Evolutionary conservation across 768 basidiomycete species (phyloP), one percentile per base, ranked within the genome.

Genomic region (Termitomyces sp.): DNA sequence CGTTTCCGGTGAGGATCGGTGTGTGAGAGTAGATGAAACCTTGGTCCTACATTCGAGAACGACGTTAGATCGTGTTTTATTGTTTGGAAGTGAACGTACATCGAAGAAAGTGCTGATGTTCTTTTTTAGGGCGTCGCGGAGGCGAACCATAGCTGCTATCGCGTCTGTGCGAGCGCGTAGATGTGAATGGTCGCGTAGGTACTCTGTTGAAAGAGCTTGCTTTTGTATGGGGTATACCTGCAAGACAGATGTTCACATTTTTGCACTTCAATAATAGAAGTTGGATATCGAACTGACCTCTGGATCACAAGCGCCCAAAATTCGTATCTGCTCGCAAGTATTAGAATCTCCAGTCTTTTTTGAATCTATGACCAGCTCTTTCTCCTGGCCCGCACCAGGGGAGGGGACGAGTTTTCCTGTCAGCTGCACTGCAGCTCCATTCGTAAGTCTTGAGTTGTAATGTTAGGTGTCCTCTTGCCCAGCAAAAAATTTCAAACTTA

Each of bases 221-320:
- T 97, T 98, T 72, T 95, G 95, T 52, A 97, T 93, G 0, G 94
- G 94, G 71, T 96, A 98, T 46, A 73, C 74, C 94, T 94, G 55
- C 14, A 58, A 46, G 37, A 43, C 43, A 12, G 5, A 30, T 4
- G 5, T 46, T 24, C 34, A 24, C 37, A 10, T 34, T 22, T 6
- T 42, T 48, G 40, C 30, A 20, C n/a, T 30, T 34, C 50, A 20
- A 49, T 5, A 3, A 37, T n/a, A 24, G 34, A 24, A 26, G 37
- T 10, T 8, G 6, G 9, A 16, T 4, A 20, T 8, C 32, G 46
- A 59, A 50, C 72, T 30, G 20, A 80, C 79, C 52, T 79, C 75
- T 13, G 79, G 76, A 65, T 82, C 77, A 64, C 80, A 82, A 39
- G 72, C 71, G 5, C 81, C 82, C 14, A 82, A 62, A 1, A 84